Evolutionary conservation across 306 rosid species (phyloP), one percentile per base, ranked within the genome.

Genomic region (Corylus heterophylla): DNA sequence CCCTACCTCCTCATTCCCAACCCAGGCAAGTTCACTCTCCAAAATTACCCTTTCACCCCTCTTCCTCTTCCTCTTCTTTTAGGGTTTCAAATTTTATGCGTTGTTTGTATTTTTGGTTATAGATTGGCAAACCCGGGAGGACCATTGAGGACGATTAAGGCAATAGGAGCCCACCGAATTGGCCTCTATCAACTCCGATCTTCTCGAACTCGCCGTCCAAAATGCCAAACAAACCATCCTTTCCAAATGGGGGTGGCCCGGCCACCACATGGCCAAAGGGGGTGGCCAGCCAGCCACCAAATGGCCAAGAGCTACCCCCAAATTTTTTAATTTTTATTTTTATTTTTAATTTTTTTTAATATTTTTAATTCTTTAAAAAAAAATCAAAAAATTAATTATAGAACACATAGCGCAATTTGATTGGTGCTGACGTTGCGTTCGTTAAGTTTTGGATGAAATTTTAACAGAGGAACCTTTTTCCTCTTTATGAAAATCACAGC

Each of bases 41-140:
- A 12, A 10, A 17, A 14, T 64, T 12, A 52, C 25, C 5, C n/a
- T 67, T 54, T 61, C 27, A 55, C 62, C 17, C 18, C 45, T 74
- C 67, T 54, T 50, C 11, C 75, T 71, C 68, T 42, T 49, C 35
- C 14, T 74, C 55, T 29, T 45, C 39, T 61, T 71, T 64, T 55
- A 63, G 77, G 80, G 76, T 61, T 79, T 69, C 35, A 17, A 22
- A 7, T 67, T 20, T 27, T 74, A 0, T 22, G 29, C 22, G 16
- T 61, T 56, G 63, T n/a, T 56, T 18, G 63, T 20, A 1, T 12
- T 12, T 12, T 3, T 61, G 17, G 8, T 10, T 63, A 13, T 31
- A 92, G 98, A 82, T 83, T 94, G 90, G 95, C 98, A 75, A 97
- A 94, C 80, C 98, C 97, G 0, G 98, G 98, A 42, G 97, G 98